Evolutionary conservation across 805 yeast genomes (phyloP).

Genomic region (Pichia phayaonensis): DNA sequence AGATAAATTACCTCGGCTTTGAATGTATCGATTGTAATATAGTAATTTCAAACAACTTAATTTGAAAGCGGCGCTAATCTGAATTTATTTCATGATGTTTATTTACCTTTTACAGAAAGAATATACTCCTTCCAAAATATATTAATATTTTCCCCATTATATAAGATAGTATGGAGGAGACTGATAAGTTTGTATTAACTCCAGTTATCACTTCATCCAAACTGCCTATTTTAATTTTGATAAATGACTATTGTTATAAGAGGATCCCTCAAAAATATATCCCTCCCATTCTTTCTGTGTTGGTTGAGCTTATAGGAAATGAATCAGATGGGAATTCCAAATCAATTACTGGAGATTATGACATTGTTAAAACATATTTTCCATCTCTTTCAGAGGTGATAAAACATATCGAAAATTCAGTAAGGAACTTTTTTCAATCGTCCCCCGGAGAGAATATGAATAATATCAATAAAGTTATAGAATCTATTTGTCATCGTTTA

Average conservation of each 20-base stretch:
- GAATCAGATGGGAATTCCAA: neutral
- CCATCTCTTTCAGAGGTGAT: conserved; percentile 22
- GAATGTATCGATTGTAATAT: no score
- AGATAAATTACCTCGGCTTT: neutral
- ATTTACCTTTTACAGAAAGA: neutral
- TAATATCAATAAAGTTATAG: conserved; percentile 19
- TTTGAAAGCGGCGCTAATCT: no score
- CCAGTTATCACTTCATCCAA: conserved; percentile 46
- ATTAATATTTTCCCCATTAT: no score
- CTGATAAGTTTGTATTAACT: conserved; percentile 22
- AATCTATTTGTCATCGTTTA: conserved; percentile 22
- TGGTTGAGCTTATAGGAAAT: conserved; percentile 36
- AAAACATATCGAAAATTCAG: conserved; percentile 12
- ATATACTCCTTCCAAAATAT: neutral
- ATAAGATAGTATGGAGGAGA: neutral
- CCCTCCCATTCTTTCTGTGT: conserved; percentile 33
- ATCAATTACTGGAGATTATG: neutral
- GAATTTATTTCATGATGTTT: neutral
- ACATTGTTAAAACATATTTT: conserved; percentile 15
- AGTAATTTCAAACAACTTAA: no score
- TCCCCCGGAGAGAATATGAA: neutral
- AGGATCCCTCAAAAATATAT: conserved; percentile 31
- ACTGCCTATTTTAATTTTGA: conserved; percentile 40
- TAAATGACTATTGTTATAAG: conserved; percentile 39
- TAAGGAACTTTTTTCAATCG: conserved; percentile 6